These are phyloP conservation scores for Fusarium sp. DNA, from an alignment of 2,329 filamentous ascomycete species.

Conservation along the genomic window DNA sequence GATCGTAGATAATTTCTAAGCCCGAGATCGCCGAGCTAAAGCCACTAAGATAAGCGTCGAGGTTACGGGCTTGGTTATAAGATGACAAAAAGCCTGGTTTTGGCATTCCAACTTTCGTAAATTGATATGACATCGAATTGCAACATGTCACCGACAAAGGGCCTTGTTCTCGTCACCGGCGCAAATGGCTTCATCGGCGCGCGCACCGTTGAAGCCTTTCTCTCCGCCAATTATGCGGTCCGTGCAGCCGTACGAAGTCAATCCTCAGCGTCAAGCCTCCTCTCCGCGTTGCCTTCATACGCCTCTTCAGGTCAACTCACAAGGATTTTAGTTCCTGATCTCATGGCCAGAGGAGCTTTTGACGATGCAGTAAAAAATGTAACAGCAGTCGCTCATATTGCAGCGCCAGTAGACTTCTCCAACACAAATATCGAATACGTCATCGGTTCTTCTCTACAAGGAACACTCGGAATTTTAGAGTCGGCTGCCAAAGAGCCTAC, in stretches of 20 bases:
- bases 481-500: constrained; percentile 5
- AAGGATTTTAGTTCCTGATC: neutral
- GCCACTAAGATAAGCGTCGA: neutral
- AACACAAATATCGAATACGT: constrained; percentile 23
- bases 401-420: constrained; percentile 11
- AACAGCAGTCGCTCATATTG: constrained; percentile 10
- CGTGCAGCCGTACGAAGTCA: constrained; percentile 14
- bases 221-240: constrained; percentile 8
- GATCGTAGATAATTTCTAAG: neutral
- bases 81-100: neutral
- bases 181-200: constrained; percentile 28
- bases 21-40: neutral
- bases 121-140: too few relatives aligned
- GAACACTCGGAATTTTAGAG: constrained; percentile 4
- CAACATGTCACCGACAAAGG: constrained; percentile 13
- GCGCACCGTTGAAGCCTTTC: constrained; percentile 21
- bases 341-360: neutral
- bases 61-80: neutral
- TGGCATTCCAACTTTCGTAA: too few relatives aligned
- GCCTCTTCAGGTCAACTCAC: constrained; percentile 5
- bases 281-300: constrained; percentile 4
- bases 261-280: constrained; percentile 7
- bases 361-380: neutral
- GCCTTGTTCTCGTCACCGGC: constrained; percentile 18
- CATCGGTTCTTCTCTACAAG: constrained; percentile 12